Conservation (phyloP, 805 yeast species). For the Tetrapisispora taiwanensis region DNA sequence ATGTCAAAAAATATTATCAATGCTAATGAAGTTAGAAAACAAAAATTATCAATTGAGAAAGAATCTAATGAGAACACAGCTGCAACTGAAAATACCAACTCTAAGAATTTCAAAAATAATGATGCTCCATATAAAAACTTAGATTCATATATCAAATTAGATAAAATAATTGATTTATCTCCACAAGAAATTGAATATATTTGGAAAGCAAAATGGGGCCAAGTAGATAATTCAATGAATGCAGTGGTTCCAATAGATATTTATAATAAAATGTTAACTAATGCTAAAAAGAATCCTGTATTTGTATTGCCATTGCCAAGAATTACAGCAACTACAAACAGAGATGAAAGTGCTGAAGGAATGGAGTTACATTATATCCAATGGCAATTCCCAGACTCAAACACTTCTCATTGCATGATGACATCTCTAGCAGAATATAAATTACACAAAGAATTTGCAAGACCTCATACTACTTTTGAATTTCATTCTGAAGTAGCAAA, state of each 20-base stretch:
- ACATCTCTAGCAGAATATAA: conserved; percentile 89
- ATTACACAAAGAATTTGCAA: conserved; percentile 81
- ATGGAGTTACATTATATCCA: conserved; percentile 85
- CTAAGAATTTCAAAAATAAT: conserved; percentile 1
- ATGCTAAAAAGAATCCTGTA: conserved; percentile 65
- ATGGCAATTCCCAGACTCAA: conserved; percentile 81
- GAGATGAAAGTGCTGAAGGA: conserved; percentile 36
- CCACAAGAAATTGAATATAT: conserved; percentile 59
- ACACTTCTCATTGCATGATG: conserved; percentile 79
- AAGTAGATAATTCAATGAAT: conserved; percentile 47
- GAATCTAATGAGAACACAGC: too few relatives aligned
- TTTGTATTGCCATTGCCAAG: conserved; percentile 89
- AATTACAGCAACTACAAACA: conserved; percentile 33
- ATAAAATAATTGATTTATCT: conserved; percentile 48
- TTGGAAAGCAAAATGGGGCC: conserved; percentile 81
- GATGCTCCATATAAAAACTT: conserved; percentile 61
- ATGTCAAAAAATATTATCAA: conserved; percentile 8
- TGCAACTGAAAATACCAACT: too few relatives aligned
- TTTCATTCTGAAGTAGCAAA: conserved; percentile 70
- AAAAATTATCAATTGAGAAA: not conserved
- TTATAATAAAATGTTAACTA: conserved; percentile 51
- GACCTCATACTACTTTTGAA: conserved; percentile 86
- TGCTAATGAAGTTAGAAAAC: not conserved
- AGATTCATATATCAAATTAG: conserved; percentile 58
- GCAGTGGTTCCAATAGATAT: conserved; percentile 52